phyloP scores from a whole-genome alignment of 139 green algal species.

The Yamagishiella unicocca region DNA sequence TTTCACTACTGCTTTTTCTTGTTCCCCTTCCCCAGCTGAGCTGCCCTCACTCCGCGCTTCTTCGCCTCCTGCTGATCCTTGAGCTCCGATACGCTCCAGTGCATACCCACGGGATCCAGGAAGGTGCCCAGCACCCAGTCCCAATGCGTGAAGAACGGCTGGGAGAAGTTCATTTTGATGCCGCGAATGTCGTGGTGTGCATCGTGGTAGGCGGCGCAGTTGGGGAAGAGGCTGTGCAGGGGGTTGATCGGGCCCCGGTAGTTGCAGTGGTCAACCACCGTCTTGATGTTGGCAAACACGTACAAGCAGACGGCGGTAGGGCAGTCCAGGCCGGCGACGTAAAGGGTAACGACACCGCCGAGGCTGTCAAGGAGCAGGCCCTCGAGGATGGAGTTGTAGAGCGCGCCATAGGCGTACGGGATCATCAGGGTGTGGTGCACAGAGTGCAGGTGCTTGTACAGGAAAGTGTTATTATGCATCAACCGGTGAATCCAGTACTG shows the following conservation, averaged over 20 bases:
- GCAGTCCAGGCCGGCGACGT: conserved; percentile 65
- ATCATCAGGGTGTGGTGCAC: conserved; percentile 73
- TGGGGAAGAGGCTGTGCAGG: conserved; percentile 73
- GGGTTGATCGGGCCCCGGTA: conserved; percentile 76
- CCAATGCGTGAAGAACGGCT: conserved; percentile 81
- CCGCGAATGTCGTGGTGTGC: conserved; percentile 75
- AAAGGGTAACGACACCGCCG: conserved; percentile 68
- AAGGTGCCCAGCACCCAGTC: conserved; percentile 66
- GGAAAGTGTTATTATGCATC: conserved; percentile 70
- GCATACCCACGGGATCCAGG: conserved; percentile 14
- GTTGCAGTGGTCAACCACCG: conserved; percentile 76
- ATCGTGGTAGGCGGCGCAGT: conserved; percentile 75
- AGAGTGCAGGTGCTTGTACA: conserved; percentile 79
- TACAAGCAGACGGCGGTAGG: conserved; percentile 59
- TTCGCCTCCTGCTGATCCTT: not conserved
- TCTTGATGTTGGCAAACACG: conserved; percentile 75
- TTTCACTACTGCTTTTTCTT: not conserved
- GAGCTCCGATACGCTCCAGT: not conserved
- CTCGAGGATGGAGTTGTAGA: conserved; percentile 83
- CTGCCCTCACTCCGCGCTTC: not conserved
- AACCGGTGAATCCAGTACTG: conserved; percentile 82
- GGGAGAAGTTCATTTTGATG: conserved; percentile 79
- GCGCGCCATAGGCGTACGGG: conserved; percentile 74
- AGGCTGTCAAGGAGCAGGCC: conserved; percentile 76
- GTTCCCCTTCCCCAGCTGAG: not conserved